Evolutionary conservation across 2,329 filamentous ascomycete genomes (phyloP), one percentile per base, ranked within the genome.

Genomic region (Aspergillus calidoustus): DNA sequence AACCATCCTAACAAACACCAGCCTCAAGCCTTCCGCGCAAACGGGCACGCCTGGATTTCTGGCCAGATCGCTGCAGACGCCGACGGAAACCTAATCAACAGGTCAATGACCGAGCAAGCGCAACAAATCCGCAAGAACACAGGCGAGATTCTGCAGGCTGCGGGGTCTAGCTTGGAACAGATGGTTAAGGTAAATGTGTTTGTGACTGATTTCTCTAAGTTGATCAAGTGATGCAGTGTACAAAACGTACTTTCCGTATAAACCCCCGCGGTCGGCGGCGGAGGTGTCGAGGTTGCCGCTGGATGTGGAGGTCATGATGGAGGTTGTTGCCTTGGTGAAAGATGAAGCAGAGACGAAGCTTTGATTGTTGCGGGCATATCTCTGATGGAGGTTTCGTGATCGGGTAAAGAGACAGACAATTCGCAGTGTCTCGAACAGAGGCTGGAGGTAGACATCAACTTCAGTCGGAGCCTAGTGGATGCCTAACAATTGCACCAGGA

Each of bases 101-200:
- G 63, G 2, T 64, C 60, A 7, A 51, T 57, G 5, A 38, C 54
- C 9, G 57, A 63, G 11, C 47, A 87, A 85, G 57, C 84, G 0
- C 8, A 53, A 13, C 80, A 68, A 84, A 90, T 64, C 81, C 84
- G 38, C 83, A 92, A 70, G 34, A 86, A 88, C 74, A 89, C 88
- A 69, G 84, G 89, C 74, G 89, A 89, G 44, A 91, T 96, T 57
- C 86, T 96, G 53, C 84, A 87, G 64, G 90, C 88, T 70, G 91
- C 91, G 22, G 91, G 90, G 60, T 92, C 89, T 22, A 85, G 84
- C 49, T 83, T 96, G 64, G 79, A 86, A 65, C 89, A 86, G 76
- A 88, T 95, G 53, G 89, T 96, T 80, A 95, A 96, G 84, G 89
- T 3, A 3, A 38, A 6, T 4, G 34, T 38, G 7, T 13, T 38